Evolutionary conservation across 2,329 filamentous ascomycete species (phyloP).

Genomic region (Aspergillus versicolor): DNA sequence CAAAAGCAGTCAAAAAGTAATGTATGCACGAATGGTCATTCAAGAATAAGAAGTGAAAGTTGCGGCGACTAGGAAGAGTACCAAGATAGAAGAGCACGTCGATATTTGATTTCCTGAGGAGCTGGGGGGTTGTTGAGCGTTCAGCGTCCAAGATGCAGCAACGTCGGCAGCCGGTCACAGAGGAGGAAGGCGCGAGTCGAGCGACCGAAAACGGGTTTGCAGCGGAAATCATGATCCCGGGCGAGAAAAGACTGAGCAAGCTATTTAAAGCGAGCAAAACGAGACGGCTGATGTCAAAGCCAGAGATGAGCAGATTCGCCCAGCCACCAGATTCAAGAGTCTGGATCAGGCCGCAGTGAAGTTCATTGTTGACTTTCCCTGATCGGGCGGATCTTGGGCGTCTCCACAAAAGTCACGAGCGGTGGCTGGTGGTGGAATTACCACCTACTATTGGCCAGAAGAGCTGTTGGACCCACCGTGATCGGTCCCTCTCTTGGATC

Average conservation of each 20-base stretch:
- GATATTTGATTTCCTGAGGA: neutral
- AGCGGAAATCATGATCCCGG: neutral
- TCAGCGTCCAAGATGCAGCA: neutral
- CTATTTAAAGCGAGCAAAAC: conserved; percentile 9
- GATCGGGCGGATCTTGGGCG: conserved; percentile 7
- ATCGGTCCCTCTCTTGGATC: neutral
- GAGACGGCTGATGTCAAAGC: conserved; percentile 3
- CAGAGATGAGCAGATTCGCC: conserved; percentile 11
- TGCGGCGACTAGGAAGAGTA: neutral
- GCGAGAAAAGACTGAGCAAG: neutral
- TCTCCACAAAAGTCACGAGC: conserved; percentile 5
- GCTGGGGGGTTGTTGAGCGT: neutral
- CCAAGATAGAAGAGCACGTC: neutral
- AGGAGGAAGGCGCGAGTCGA: conserved; percentile 10
- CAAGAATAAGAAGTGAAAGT: neutral
- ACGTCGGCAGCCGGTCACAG: neutral
- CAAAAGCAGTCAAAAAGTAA: neutral
- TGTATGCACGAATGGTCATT: neutral
- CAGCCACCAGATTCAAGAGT: conserved; percentile 16
- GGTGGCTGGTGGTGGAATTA: neutral
- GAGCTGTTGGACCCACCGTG: neutral
- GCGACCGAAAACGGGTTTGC: neutral
- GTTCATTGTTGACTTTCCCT: conserved; percentile 3
- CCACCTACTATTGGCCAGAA: neutral
- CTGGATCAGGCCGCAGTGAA: neutral